Percentiles rank a stretch among this genome's conserved stretches.
Evolutionary conservation across 192 early-diverging fungal species (phyloP).

Genomic region (Neocallimastix lanati): DNA sequence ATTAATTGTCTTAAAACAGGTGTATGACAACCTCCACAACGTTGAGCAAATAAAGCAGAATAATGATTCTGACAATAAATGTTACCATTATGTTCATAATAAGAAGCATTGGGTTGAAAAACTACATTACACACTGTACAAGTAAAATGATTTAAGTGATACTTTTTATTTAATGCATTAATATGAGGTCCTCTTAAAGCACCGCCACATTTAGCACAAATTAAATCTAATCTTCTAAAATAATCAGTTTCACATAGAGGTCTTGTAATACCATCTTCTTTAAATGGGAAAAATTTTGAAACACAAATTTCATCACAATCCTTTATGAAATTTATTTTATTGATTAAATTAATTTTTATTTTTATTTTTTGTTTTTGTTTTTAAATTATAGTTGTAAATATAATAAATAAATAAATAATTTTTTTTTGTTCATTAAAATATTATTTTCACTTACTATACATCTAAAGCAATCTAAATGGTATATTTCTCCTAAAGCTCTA

Average conservation of each 20-base stretch:
- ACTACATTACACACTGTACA: constrained; percentile 79
- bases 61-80: constrained; percentile 93
- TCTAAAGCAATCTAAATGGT: constrained; percentile 87
- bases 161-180: constrained; percentile 78
- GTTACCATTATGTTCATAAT: constrained; percentile 83
- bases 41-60: constrained; percentile 69
- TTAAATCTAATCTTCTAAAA: constrained; percentile 60
- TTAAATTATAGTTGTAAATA: no score
- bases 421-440: no score
- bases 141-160: constrained; percentile 94
- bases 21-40: constrained; percentile 89
- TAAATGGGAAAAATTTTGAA: constrained; percentile 68
- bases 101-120: constrained; percentile 88
- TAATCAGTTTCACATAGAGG: constrained; percentile 79
- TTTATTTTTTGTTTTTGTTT: no score
- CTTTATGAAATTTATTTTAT: constrained; percentile 26
- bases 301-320: constrained; percentile 62
- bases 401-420: no score
- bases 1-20: constrained; percentile 93
- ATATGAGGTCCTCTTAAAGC: constrained; percentile 83
- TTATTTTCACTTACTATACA: constrained; percentile 79
- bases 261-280: constrained; percentile 27
- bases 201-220: constrained; percentile 71
- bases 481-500: constrained; percentile 59
- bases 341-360: constrained; percentile 11